A percentile compares a stretch with the other conserved stretches of the same genome.
Evolutionary conservation across 805 yeast species (phyloP).

Genomic region (Metschnikowia lachancei): DNA sequence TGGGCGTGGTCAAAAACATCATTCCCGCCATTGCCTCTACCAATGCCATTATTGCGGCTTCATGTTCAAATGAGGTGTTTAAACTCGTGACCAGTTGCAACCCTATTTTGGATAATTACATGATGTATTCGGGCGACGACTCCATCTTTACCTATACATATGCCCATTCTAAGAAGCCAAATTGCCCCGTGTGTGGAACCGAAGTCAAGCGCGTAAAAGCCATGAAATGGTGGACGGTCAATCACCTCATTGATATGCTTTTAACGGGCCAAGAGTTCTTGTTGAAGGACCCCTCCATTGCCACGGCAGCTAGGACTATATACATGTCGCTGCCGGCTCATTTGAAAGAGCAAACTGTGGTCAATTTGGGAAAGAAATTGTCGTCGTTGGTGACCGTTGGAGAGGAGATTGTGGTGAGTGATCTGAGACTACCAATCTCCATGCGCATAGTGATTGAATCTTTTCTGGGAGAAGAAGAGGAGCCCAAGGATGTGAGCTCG

Average conservation of each 20-base stretch:
- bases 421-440: conserved; percentile 49
- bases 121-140: conserved; percentile 83
- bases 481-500: conserved; percentile 22
- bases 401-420: conserved; percentile 55
- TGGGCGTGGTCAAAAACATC: conserved; percentile 88
- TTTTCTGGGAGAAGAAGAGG: conserved; percentile 25
- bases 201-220: conserved; percentile 26
- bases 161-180: conserved; percentile 53
- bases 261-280: conserved; percentile 28
- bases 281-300: conserved; percentile 45
- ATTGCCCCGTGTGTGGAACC: conserved; percentile 78
- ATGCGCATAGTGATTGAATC: conserved; percentile 21
- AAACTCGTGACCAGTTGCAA: conserved; percentile 71
- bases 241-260: conserved; percentile 41
- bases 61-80: conserved; percentile 82
- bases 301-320: conserved; percentile 38
- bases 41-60: conserved; percentile 86
- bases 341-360: conserved; percentile 45
- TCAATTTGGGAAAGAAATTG: conserved; percentile 39
- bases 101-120: conserved; percentile 68
- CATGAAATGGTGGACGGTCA: conserved; percentile 28
- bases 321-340: conserved; percentile 49
- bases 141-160: conserved; percentile 76
- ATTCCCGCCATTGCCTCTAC: conserved; percentile 95
- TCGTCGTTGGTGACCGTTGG: conserved; percentile 37